Evolutionary conservation across 2,329 filamentous ascomycete genomes (phyloP).

Genomic region (Colletotrichum camelliae): DNA sequence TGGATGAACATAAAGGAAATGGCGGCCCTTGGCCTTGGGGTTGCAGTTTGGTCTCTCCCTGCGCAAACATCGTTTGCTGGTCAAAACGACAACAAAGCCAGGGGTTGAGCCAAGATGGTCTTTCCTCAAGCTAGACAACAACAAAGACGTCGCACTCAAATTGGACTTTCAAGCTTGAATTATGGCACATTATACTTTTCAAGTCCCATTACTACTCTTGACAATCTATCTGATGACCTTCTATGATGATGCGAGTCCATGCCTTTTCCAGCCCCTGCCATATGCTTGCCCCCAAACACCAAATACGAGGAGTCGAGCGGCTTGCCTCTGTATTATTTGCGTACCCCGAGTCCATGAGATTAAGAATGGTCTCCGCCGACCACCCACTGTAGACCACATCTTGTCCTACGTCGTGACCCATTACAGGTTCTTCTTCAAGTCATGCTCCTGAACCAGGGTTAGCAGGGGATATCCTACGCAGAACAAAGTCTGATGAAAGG

Average conservation of each 20-base stretch:
- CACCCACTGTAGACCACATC: background rate
- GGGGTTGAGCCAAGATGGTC: fast-evolving
- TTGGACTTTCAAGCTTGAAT: fast-evolving
- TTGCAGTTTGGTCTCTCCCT: background rate
- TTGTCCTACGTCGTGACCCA: background rate
- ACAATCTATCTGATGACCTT: background rate
- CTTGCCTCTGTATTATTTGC: background rate
- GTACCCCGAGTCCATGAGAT: background rate
- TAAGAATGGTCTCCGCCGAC: background rate
- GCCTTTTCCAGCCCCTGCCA: background rate
- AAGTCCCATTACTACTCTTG: background rate
- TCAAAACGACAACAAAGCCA: background rate
- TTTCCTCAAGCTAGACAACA: fast-evolving
- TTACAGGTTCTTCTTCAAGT: conserved; percentile 65
- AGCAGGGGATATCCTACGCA: background rate
- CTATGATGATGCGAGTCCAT: background rate
- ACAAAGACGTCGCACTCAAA: background rate
- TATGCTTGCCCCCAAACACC: background rate
- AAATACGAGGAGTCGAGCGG: background rate
- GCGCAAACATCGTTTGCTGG: fast-evolving
- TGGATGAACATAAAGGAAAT: background rate
- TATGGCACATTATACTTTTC: background rate
- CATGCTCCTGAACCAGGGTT: conserved; percentile 54
- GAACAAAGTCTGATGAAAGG: background rate
- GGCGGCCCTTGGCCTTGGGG: background rate